Base-by-base conservation (phyloP, 1,284 basidiomycete species). In the Cerioporus squamosus region DNA sequence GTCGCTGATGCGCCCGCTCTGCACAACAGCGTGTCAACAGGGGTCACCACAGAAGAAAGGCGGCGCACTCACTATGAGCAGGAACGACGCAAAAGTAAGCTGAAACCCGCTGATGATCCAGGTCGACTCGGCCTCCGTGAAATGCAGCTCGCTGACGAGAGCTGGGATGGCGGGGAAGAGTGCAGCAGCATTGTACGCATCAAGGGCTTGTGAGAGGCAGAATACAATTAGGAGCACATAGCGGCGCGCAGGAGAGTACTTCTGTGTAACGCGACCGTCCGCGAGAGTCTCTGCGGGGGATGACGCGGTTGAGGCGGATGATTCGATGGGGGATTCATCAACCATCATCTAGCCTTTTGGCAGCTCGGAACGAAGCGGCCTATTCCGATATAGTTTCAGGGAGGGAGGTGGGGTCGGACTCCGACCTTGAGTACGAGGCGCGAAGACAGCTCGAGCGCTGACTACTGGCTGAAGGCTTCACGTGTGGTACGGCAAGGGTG, bases 161-260 rank as follows among this genome's bases (percentile, higher is more conserved):
- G 66, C 64, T 6, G 79, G 79, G 38, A 81, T 74, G 53, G 78
- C 77, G 2, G 79, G 74, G 61, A 79, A 78, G 47, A 82, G 69
- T 2, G 77, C 74, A 5, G 81, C 77, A 63, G 78, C 82, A 69
- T 78, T 79, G 74, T 81, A 77, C 14, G 80, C 66, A 33, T 78
- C 79, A 59, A 83, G 67, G 66, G 78, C 80, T 57, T 81, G 77
- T 3, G 79, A 76, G 17, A 75, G 68, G 53, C 79, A 80, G 61
- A 80, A 79, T 33, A 78, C 63, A 15, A 70, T 50, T 17, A 82
- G 69, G 6, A 81, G 60, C 12, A 73, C 42, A 44, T 72, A 72
- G 20, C 68, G 66, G 44, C 69, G 63, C 31, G 54, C 62, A n/a
- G 59, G 51, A 24, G 55, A 70, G 57, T 69, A 74, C 69, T 51